Evolutionary conservation across 176 grass and related monocot genomes (phyloP).

Genomic region (Raddia distichophylla): DNA sequence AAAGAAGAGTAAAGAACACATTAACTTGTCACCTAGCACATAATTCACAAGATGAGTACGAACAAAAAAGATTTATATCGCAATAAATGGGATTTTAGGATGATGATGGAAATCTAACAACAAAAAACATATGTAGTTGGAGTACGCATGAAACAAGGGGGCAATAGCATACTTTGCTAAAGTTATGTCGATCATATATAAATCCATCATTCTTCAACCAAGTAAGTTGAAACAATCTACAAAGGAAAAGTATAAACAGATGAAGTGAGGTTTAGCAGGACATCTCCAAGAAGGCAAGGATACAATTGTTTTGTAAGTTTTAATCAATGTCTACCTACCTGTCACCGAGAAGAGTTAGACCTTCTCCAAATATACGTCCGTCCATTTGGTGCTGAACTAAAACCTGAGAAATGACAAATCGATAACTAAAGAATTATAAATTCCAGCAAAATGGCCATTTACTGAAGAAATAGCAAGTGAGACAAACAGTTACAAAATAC

Average conservation of each 20-base stretch:
- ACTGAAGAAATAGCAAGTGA: neutral
- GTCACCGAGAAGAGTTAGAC: conserved; percentile 73
- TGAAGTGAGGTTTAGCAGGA: neutral
- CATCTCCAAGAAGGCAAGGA: neutral
- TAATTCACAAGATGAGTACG: neutral
- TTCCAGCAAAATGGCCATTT: neutral
- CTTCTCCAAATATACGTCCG: conserved; percentile 81
- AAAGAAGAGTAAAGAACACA: neutral
- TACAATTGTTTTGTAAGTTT: neutral
- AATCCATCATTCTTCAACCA: conserved; percentile 79
- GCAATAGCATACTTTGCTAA: conserved; percentile 64
- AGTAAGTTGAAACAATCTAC: conserved; percentile 90
- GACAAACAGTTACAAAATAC: neutral
- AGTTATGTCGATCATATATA: conserved; percentile 77
- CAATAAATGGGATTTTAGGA: conserved; percentile 9
- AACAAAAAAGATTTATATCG: neutral
- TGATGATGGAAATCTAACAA: neutral
- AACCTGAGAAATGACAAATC: conserved; percentile 46
- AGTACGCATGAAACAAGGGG: conserved; percentile 12
- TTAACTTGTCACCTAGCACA: neutral
- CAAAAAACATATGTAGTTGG: neutral
- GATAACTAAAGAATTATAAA: neutral
- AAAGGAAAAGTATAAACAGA: conserved; percentile 17
- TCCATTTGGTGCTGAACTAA: conserved; percentile 63
- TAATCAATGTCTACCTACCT: conserved; percentile 54